These are phyloP conservation scores for Leccinum laetum DNA, from an alignment of 1,284 basidiomycete species.

Conservation along the genomic window DNA sequence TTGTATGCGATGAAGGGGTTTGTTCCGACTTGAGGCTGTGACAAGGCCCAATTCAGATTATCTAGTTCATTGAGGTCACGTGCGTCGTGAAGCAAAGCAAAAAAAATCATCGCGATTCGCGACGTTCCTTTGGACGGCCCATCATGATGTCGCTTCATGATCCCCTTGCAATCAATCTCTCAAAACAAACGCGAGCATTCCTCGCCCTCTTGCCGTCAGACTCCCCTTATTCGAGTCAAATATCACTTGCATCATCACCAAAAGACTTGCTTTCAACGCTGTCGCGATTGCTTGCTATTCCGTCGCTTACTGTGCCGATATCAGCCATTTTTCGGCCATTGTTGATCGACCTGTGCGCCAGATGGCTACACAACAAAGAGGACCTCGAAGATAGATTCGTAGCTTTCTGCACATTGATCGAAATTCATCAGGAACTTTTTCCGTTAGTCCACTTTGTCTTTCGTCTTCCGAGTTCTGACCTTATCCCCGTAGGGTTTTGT, in stretches of 20 bases:
- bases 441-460: slow-evolving; percentile 52
- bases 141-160: slow-evolving; percentile 16
- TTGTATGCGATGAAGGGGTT: slow-evolving; percentile 1
- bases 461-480: neutral
- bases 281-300: slow-evolving; percentile 49
- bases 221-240: slow-evolving; percentile 34
- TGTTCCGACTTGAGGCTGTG: neutral
- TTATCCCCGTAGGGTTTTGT: slow-evolving; percentile 45
- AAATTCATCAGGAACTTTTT: slow-evolving; percentile 73
- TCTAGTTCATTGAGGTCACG: slow-evolving; percentile 24
- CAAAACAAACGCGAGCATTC: slow-evolving; percentile 47
- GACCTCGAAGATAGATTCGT: slow-evolving; percentile 53
- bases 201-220: slow-evolving; percentile 41
- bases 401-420: slow-evolving; percentile 61
- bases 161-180: slow-evolving; percentile 54
- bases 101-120: neutral
- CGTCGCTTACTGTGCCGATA: slow-evolving; percentile 56
- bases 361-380: slow-evolving; percentile 59
- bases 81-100: slow-evolving; percentile 7
- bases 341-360: slow-evolving; percentile 67
- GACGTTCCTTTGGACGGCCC: neutral
- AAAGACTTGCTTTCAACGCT: slow-evolving; percentile 42
- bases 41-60: neutral
- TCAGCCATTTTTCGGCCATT: slow-evolving; percentile 66
- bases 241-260: slow-evolving; percentile 34